Percentiles rank a stretch among this genome's conserved stretches.
These are phyloP conservation scores for Simplicillium sp. DNA, from an alignment of 2,329 filamentous ascomycete species.

Conservation along the genomic window DNA sequence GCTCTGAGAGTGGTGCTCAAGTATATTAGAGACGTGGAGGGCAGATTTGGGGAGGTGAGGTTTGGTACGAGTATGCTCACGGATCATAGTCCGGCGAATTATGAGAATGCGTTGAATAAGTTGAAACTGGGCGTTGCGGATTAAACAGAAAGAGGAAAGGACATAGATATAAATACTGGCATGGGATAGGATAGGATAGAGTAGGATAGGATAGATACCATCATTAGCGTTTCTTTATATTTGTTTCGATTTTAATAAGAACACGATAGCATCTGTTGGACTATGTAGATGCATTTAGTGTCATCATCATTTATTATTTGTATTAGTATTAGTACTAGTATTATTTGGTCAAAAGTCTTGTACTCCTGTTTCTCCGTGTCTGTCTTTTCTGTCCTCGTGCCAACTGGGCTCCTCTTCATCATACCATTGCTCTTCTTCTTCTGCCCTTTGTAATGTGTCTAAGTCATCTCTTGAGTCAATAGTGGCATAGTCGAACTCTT, in stretches of 20 bases:
- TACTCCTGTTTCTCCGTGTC: constrained; percentile 56
- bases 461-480: constrained; percentile 67
- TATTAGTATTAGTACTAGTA: no score
- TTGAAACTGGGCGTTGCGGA: constrained; percentile 40
- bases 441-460: constrained; percentile 52
- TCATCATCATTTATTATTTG: no score
- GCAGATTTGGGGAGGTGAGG: constrained; percentile 57
- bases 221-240: no score
- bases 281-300: no score
- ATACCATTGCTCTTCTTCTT: constrained; percentile 67
- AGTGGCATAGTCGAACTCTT: constrained; percentile 64
- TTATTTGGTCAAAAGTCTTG: constrained; percentile 56
- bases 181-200: constrained; percentile 3
- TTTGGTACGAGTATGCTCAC: constrained; percentile 67
- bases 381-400: constrained; percentile 32
- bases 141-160: no score
- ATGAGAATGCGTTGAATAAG: constrained; percentile 59
- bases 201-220: neutral
- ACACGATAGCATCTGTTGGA: no score
- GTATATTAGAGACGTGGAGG: constrained; percentile 63
- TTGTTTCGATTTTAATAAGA: neutral
- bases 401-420: constrained; percentile 68
- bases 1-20: constrained; percentile 61
- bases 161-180: no score
- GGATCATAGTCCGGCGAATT: constrained; percentile 66